Evolutionary conservation across 2,329 filamentous ascomycete genomes (phyloP).

Genomic region (Botrytis sinoallii): DNA sequence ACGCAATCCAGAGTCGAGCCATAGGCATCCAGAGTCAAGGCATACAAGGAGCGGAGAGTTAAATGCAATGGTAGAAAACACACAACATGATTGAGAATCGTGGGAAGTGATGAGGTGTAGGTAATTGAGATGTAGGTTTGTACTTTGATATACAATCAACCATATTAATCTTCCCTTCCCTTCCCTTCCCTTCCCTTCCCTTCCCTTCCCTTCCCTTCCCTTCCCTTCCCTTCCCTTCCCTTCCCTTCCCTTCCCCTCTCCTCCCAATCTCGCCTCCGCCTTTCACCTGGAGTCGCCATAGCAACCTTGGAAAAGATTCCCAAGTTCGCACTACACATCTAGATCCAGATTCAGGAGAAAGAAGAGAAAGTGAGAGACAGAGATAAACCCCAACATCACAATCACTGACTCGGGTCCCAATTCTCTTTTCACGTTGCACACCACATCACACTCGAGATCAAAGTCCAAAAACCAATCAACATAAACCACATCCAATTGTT

Average conservation of each 20-base stretch:
- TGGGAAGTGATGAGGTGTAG: no score
- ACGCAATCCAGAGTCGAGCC: no score
- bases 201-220: no score
- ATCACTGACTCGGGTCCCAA: neutral
- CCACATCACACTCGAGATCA: neutral
- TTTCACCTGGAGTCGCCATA: neutral
- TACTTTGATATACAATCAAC: no score
- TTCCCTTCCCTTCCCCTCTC: neutral
- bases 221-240: neutral
- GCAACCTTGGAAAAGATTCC: neutral
- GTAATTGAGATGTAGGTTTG: no score
- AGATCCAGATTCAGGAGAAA: neutral
- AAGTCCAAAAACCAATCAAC: neutral
- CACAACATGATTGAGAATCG: no score
- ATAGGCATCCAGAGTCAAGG: no score
- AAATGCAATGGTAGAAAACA: no score
- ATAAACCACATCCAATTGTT: constrained; percentile 11
- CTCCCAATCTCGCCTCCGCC: neutral
- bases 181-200: neutral
- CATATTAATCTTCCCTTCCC: neutral
- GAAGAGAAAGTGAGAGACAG: neutral
- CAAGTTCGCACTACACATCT: neutral
- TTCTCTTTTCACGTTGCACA: neutral
- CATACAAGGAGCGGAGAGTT: no score
- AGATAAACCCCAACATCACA: neutral